These are phyloP conservation scores for Erythrophleum fordii DNA, from an alignment of 306 rosid genomes.

Conservation along the genomic window DNA sequence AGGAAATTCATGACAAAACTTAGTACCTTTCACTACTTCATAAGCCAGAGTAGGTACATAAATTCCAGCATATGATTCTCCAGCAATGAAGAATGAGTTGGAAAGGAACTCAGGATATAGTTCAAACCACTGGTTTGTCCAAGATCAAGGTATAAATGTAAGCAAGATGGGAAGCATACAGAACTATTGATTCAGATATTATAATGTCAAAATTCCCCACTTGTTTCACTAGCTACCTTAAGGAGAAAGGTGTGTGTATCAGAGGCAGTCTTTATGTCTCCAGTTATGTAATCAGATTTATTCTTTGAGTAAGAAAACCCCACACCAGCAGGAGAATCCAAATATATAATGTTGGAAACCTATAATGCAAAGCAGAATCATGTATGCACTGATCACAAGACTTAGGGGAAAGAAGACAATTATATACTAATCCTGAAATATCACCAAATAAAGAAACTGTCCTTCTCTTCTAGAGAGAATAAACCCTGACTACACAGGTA, in stretches of 20 bases:
- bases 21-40: conserved; percentile 74
- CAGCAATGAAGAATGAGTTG: conserved; percentile 78
- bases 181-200: conserved; percentile 19
- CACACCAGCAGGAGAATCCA: conserved; percentile 99
- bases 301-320: conserved; percentile 84
- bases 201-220: background rate
- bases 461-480: background rate
- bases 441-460: background rate
- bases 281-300: conserved; percentile 66
- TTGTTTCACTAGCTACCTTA: conserved; percentile 59
- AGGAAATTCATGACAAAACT: conserved; percentile 20
- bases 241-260: conserved; percentile 88
- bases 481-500: conserved; percentile 1
- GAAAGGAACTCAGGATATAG: conserved; percentile 74
- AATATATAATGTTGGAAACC: conserved; percentile 87
- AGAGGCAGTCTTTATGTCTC: conserved; percentile 81
- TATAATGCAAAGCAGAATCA: conserved; percentile 45
- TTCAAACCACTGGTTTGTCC: conserved; percentile 78
- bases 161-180: conserved; percentile 26
- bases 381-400: background rate
- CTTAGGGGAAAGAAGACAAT: background rate
- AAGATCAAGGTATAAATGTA: conserved; percentile 29
- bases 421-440: background rate
- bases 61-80: conserved; percentile 96
- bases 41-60: conserved; percentile 90